Base-by-base conservation (phyloP, 768 basidiomycete genomes). In the Boletus insuetus region DNA sequence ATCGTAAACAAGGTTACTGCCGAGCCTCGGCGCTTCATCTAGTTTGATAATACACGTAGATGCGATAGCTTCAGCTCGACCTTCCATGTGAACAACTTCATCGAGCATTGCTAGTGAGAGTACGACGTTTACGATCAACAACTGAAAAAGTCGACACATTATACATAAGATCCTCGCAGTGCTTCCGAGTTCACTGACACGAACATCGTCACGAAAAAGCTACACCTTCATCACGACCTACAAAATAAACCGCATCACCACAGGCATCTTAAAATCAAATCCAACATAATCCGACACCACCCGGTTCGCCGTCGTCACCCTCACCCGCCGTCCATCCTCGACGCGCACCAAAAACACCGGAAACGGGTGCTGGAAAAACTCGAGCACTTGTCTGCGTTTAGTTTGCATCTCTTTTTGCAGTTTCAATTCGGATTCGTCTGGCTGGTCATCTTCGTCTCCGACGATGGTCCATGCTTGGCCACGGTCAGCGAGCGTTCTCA, bases 191-290 rank as follows among this genome's bases (percentile, higher is more conserved):
- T 9, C 29, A 29, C 29, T 29, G 26, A 29, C 26, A 9, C 26
- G 26, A 29, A 0, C 26, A 29, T 29, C 29, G 29, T 29, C 29
- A 26, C 26, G 8, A 26, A 24, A 24, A 24, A 24, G 24, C 24
- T 24, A 24, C 6, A 6, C 24, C 24, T 6, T 24, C 24, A 24
- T 24, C 24, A 24, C 24, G 24, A 9, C 26, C 43, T 43, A 65
- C 53, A 66, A 17, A 37, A 65, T 12, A 46, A 41, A 43, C 43
- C 59, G 62, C 32, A 47, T 61, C 17, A 56, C 44, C 9, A 67
- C 59, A 37, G 54, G 59, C 54, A 52, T 54, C 44, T 51, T 48
- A 35, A 67, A 66, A 22, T 61, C 60, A 11, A 64, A 58, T 35
- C 26, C 42, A 1, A 53, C 14, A 32, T 66, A 67, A 5, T 40